Conservation (phyloP, 208 protist species). For the Acanthamoeba culbertsoni region DNA sequence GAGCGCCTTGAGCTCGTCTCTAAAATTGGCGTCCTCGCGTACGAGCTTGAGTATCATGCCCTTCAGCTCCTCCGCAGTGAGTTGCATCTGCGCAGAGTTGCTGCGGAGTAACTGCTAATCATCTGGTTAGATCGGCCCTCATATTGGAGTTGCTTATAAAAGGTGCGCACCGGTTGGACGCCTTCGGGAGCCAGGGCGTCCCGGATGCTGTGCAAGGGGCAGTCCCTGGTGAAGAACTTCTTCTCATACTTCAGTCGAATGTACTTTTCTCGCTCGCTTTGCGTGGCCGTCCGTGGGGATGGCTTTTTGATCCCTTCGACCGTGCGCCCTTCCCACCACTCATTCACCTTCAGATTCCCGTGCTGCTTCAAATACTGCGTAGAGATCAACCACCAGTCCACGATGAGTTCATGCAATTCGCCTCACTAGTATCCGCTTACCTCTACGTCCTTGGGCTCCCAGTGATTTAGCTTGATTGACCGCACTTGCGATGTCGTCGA, state of each 20-base stretch:
- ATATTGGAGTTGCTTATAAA: not conserved
- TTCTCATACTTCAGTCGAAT: slow-evolving; percentile 53
- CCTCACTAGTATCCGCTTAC: not conserved
- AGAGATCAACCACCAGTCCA: not conserved
- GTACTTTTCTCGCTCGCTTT: slow-evolving; percentile 36
- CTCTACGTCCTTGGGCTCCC: not conserved
- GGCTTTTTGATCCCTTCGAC: slow-evolving; percentile 17
- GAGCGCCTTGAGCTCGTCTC: not conserved
- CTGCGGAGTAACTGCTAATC: not conserved
- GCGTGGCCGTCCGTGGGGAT: not conserved
- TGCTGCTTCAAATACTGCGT: slow-evolving; percentile 36
- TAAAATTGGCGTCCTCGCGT: slow-evolving; percentile 3
- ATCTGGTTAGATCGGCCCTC: not conserved
- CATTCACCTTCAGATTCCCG: slow-evolving; percentile 21
- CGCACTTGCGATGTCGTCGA: slow-evolving; percentile 44
- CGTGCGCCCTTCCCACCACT: slow-evolving; percentile 2
- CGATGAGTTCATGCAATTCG: too few species aligned
- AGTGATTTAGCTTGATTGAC: slow-evolving; percentile 13
- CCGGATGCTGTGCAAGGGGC: not conserved
- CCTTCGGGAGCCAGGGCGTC: not conserved
- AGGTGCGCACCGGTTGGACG: too few species aligned
- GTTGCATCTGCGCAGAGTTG: not conserved
- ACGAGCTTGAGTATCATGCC: not conserved
- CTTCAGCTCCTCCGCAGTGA: slow-evolving; percentile 42
- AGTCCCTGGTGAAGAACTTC: slow-evolving; percentile 43